A percentile compares a stretch with the other conserved stretches of the same genome.
These are phyloP conservation scores for Hypoxylon sp. DNA, from an alignment of 2,329 filamentous ascomycete genomes.

Conservation along the genomic window DNA sequence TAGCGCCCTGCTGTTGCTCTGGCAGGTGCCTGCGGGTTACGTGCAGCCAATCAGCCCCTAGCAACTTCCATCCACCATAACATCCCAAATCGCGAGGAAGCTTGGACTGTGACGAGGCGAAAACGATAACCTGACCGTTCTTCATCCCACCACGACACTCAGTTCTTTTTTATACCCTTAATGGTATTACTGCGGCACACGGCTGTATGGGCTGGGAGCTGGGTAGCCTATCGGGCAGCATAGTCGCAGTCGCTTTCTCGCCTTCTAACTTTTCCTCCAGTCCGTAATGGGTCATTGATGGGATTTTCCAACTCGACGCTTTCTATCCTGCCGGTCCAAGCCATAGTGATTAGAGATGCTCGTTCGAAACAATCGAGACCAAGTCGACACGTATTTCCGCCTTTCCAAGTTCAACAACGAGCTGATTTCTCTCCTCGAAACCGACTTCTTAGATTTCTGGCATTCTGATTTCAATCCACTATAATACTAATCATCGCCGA, in stretches of 20 bases:
- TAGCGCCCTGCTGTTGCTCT: conserved; percentile 56
- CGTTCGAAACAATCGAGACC: conserved; percentile 28
- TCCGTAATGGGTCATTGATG: conserved; percentile 24
- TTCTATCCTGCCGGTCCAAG: conserved; percentile 26
- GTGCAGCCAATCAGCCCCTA: conserved; percentile 57
- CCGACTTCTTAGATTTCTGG: conserved; percentile 21
- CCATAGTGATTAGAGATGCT: conserved; percentile 38
- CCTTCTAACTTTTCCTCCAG: conserved; percentile 24
- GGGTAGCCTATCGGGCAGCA: conserved; percentile 41
- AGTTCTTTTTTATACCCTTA: conserved; percentile 35
- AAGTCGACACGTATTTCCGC: conserved; percentile 31
- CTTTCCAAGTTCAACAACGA: conserved; percentile 20
- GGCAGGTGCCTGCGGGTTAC: conserved; percentile 52
- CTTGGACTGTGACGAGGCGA: conserved; percentile 43
- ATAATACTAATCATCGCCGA: conserved; percentile 37
- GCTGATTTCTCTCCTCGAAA: neutral
- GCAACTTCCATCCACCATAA: conserved; percentile 58
- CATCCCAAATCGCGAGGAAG: conserved; percentile 57
- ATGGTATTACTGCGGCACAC: conserved; percentile 46
- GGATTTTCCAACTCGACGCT: conserved; percentile 29
- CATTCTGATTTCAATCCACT: conserved; percentile 23
- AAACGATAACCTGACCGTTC: conserved; percentile 32
- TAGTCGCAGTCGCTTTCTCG: conserved; percentile 27
- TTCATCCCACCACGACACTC: conserved; percentile 40
- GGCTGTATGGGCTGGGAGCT: conserved; percentile 43